Base-by-base conservation (phyloP, 176 grass and related monocot genomes). In the Carex cristatella region DNA sequence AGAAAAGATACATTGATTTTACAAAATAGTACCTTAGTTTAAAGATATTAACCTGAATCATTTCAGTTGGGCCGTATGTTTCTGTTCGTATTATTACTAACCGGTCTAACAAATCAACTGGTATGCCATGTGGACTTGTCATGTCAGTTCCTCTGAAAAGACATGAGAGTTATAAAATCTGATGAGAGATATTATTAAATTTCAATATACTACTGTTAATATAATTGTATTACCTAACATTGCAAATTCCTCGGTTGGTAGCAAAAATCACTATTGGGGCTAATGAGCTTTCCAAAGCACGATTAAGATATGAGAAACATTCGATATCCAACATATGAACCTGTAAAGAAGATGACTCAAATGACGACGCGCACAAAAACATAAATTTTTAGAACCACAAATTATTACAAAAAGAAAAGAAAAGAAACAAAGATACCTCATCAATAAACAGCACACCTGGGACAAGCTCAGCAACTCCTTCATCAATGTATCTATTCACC, bases 261-360 rank as follows among this genome's bases (percentile, higher is more conserved):
- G 93, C 93, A 18, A 99, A 89, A 85, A 95, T 95, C 85, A 99
- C 93, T 80, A 95, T 94, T 14, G 96, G 96, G 15, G 93, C 90
- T 66, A 95, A 86, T 74, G 96, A 79, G 72, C 93, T 98, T 71
- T 98, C 96, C 48, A 98, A 73, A 57, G 96, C 93, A 85, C 93
- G 93, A 88, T 98, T 98, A 76, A 98, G 91, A 88, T 95, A 95
- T 33, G 96, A 98, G 86, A 95, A 98, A 14, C 96, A 98, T 86
- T 98, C 96, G 54, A 98, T 88, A 71, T 98, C 93, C 63, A 99
- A 81, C 90, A 99, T 95, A 86, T 99, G 93, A 60, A 95, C 96
- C 96, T 99, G 85, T 6, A 82, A 83, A 91, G 79, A 88, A 79
- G 7, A 13, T 57, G 10, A 30, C 54, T 18, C 49, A 65, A 61